A percentile compares a stretch with the other conserved stretches of the same genome.
phyloP scores from a whole-genome alignment of 2,329 filamentous ascomycete genomes.

The Fusarium sp. region DNA sequence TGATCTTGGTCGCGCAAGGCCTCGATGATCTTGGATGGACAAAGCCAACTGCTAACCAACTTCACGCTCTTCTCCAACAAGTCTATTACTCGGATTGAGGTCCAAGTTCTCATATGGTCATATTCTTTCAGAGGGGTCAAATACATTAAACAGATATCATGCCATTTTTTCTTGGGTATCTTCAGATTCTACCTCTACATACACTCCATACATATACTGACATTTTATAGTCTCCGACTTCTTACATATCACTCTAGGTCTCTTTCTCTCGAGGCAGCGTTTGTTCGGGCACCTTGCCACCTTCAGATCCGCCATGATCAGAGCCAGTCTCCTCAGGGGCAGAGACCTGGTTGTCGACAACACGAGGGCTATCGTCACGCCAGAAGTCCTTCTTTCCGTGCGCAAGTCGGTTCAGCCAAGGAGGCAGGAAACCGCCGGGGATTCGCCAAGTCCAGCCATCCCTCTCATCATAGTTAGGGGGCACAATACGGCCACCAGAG shows the following conservation, averaged over 20 bases:
- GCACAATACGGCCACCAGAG: slow-evolving; percentile 79
- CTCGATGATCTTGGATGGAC: too few relatives aligned
- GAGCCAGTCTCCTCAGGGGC: slow-evolving; percentile 42
- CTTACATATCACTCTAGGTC: slow-evolving; percentile 10
- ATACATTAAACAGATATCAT: slow-evolving; percentile 1
- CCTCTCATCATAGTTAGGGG: slow-evolving; percentile 81
- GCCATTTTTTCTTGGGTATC: slow-evolving; percentile 25
- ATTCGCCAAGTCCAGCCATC: slow-evolving; percentile 86
- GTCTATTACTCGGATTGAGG: too few relatives aligned
- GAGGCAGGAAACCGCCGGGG: slow-evolving; percentile 80
- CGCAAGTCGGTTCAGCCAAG: slow-evolving; percentile 76
- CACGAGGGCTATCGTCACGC: slow-evolving; percentile 58
- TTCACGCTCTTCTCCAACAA: not conserved
- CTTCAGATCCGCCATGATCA: slow-evolving; percentile 47
- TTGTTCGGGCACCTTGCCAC: slow-evolving; percentile 40
- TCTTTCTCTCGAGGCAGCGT: slow-evolving; percentile 43
- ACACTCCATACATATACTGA: slow-evolving; percentile 30
- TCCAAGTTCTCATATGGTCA: not conserved
- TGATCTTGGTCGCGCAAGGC: too few relatives aligned
- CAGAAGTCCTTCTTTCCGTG: slow-evolving; percentile 83
- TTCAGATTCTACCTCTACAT: slow-evolving; percentile 12
- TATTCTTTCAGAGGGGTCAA: not conserved
- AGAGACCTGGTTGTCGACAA: slow-evolving; percentile 24
- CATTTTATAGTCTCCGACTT: slow-evolving; percentile 7
- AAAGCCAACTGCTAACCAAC: too few relatives aligned